These are phyloP conservation scores for Solanum corneliomulleri DNA, from an alignment of 257 asterid genomes.

Conservation along the genomic window DNA sequence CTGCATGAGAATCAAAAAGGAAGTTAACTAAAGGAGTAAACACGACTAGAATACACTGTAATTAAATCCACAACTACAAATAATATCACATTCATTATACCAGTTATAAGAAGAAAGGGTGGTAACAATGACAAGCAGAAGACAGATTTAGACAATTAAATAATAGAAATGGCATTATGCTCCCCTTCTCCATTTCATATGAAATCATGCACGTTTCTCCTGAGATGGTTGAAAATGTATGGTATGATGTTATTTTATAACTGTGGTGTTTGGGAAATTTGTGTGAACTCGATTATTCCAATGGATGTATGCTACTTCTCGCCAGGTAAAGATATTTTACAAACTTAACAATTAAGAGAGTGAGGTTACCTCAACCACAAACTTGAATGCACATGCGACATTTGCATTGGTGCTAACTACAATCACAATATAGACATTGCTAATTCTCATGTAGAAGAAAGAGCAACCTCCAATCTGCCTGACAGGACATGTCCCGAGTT, in stretches of 20 bases:
- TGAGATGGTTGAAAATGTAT: not conserved
- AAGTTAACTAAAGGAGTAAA: not conserved
- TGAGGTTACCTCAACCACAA: conserved; percentile 88
- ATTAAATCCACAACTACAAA: not conserved
- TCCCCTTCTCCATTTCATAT: not conserved
- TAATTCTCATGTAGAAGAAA: conserved; percentile 95
- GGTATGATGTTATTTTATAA: not conserved
- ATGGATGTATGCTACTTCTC: not conserved
- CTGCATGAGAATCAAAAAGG: conserved; percentile 34
- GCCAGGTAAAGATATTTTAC: not conserved
- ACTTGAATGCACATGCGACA: conserved; percentile 97
- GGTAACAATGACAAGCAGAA: not conserved
- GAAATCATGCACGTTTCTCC: not conserved
- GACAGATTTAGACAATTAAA: not conserved
- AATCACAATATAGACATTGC: conserved; percentile 95
- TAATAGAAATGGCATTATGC: not conserved
- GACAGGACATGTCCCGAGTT: conserved; percentile 98
- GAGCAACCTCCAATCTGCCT: conserved; percentile 99
- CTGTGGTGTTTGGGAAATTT: not conserved
- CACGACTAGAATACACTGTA: not conserved
- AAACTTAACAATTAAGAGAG: not conserved
- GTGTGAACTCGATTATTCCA: not conserved
- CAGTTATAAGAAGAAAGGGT: not conserved
- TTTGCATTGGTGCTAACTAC: conserved; percentile 99
- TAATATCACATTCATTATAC: not conserved